These are phyloP conservation scores for Diaporthe citri DNA, from an alignment of 2,329 filamentous ascomycete species.

Conservation along the genomic window DNA sequence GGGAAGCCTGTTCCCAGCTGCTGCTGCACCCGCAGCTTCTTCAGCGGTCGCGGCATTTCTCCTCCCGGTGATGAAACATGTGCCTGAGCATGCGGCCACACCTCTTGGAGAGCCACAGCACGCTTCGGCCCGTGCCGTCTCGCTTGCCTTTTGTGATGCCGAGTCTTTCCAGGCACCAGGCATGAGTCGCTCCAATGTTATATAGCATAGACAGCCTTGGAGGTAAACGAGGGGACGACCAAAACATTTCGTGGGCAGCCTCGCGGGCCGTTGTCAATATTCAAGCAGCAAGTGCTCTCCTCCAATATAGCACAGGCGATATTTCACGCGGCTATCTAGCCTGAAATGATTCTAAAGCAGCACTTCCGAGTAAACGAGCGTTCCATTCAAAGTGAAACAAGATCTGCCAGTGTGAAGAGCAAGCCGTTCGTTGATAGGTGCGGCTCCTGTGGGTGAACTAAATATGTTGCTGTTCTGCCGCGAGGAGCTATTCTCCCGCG, in stretches of 20 bases:
- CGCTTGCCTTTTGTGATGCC: neutral
- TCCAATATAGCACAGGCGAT: neutral
- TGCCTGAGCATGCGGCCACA: neutral
- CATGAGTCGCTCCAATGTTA: neutral
- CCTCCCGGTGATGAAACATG: neutral
- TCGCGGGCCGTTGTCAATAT: neutral
- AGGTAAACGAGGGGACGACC: neutral
- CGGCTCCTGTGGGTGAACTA: neutral
- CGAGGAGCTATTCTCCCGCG: neutral
- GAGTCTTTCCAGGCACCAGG: neutral
- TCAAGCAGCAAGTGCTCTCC: neutral
- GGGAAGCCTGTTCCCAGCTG: neutral
- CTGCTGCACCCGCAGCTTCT: neutral
- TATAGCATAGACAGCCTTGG: neutral
- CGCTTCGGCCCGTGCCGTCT: neutral
- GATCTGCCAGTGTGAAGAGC: neutral
- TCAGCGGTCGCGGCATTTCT: slow-evolving; percentile 17
- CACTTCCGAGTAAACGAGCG: neutral
- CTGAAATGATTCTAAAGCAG: neutral
- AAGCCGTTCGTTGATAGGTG: neutral
- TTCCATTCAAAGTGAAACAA: neutral
- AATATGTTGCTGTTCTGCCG: neutral
- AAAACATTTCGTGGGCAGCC: neutral
- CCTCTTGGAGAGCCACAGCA: neutral
- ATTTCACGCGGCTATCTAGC: neutral